These are phyloP conservation scores for Lasiosphaeria ovina DNA, from an alignment of 495 filamentous ascomycete species.

Conservation along the genomic window DNA sequence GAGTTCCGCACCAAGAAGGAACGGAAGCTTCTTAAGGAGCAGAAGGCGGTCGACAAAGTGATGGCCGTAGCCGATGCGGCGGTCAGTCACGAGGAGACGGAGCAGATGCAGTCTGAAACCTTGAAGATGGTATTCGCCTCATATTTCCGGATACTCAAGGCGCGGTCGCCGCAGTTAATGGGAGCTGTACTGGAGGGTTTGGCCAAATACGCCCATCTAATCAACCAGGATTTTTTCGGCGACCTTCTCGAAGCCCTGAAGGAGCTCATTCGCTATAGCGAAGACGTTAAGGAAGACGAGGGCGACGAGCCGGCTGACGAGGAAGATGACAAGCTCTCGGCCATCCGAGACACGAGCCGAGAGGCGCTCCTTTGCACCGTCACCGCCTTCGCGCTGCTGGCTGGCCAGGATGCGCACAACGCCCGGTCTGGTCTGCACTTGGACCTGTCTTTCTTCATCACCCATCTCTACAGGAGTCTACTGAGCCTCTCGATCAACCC, in stretches of 20 bases:
- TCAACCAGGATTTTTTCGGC: conserved; percentile 98
- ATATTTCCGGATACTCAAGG: conserved; percentile 92
- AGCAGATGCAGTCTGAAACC: conserved; percentile 89
- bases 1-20: conserved; percentile 49
- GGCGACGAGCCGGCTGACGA: conserved; percentile 20
- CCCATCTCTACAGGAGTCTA: conserved; percentile 83
- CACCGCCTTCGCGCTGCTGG: conserved; percentile 89
- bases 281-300: conserved; percentile 40
- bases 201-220: conserved; percentile 85
- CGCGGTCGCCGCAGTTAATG: conserved; percentile 75
- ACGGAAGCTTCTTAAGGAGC: conserved; percentile 69
- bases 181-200: conserved; percentile 86
- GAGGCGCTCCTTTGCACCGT: conserved; percentile 92
- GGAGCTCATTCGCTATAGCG: conserved; percentile 76
- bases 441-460: conserved; percentile 91
- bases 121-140: conserved; percentile 91
- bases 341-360: conserved; percentile 66
- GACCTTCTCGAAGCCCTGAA: conserved; percentile 91
- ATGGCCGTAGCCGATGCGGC: conserved; percentile 88
- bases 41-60: conserved; percentile 84
- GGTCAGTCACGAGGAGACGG: conserved; percentile 86
- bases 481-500: conserved; percentile 73
- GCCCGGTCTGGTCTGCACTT: conserved; percentile 64
- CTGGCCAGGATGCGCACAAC: conserved; percentile 81
- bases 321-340: conserved; percentile 35